phyloP scores from a whole-genome alignment of 768 basidiomycete species.

The Exidia glandulosa region DNA sequence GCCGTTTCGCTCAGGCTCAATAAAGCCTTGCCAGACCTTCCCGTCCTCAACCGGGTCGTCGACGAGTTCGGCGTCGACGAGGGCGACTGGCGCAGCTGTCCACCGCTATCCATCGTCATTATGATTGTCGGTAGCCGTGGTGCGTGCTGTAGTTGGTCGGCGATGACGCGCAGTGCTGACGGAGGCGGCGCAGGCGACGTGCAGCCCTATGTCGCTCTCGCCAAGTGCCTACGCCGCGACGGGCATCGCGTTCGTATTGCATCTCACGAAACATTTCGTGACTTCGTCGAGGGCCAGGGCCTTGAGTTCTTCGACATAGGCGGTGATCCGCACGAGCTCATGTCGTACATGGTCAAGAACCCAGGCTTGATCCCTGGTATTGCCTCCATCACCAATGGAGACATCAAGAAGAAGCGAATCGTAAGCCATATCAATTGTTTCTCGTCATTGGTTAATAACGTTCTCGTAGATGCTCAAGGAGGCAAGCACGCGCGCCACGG shows the following conservation, averaged over 20 bases:
- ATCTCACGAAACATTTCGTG: conserved; percentile 47
- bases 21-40: conserved; percentile 38
- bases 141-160: conserved; percentile 13
- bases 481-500: too few relatives aligned
- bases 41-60: conserved; percentile 26
- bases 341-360: conserved; percentile 68
- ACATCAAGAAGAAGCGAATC: conserved; percentile 45
- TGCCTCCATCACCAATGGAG: conserved; percentile 47
- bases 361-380: conserved; percentile 54
- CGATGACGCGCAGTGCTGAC: neutral
- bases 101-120: conserved; percentile 45
- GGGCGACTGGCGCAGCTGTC: conserved; percentile 22
- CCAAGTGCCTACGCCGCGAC: conserved; percentile 33
- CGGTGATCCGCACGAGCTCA: conserved; percentile 51
- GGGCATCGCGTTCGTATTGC: conserved; percentile 53
- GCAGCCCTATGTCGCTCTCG: conserved; percentile 54
- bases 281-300: conserved; percentile 39
- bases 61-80: conserved; percentile 39
- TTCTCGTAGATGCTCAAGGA: too few relatives aligned
- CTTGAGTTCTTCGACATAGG: conserved; percentile 53
- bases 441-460: too few relatives aligned
- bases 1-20: conserved; percentile 37
- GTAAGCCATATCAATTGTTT: conserved; percentile 20
- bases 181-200: conserved; percentile 39
- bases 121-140: conserved; percentile 61